Evolutionary conservation across 495 filamentous ascomycete genomes (phyloP), one percentile per base, ranked within the genome.

Genomic region (Cryomyces antarcticus): DNA sequence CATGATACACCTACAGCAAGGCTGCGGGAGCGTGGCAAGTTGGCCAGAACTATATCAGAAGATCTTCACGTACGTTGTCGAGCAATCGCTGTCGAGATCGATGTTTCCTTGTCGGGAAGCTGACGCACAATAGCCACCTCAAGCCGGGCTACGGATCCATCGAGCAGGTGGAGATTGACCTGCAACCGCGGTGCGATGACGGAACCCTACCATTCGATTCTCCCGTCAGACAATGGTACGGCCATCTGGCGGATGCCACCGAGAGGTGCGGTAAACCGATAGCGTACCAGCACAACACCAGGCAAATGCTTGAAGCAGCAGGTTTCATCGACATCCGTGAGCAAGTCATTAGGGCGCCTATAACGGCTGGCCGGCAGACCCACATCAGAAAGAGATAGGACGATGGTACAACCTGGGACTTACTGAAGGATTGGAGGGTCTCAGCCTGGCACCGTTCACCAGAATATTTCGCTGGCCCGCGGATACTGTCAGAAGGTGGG

Each of bases 131-230:
- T 40, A 75, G 77, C 35, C 85, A 94, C 50, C 70, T 94, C n/a
- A 78, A 72, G 46, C 83, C 87, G 7, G 75, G 79, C 4, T 62
- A 57, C 44, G 86, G 82, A 7, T 76, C 71, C 59, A 65, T 94
- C 38, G 88, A 96, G 59, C 86, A 94, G 43, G 74, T 93, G n/a
- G 88, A 96, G 55, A 81, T 96, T 30, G 85, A 96, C 56, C 74
- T 80, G 39, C 62, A 70, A 27, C 83, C 82, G n/a, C 78, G 75
- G 28, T 81, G 75, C 46, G 81, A 88, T 44, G 78, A 85, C 50
- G 68, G 71, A n/a, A 71, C 54, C 56, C 45, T 75, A 52, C 58
- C 71, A 35, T 46, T 52, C 43, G 62, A 66, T 38, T 71, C 60
- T 42, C 59, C 56, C 30, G 62, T 74, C 42, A 59, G 50, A 47